Conservation (phyloP, 768 basidiomycete genomes). For the Leccinum broughii region DNA sequence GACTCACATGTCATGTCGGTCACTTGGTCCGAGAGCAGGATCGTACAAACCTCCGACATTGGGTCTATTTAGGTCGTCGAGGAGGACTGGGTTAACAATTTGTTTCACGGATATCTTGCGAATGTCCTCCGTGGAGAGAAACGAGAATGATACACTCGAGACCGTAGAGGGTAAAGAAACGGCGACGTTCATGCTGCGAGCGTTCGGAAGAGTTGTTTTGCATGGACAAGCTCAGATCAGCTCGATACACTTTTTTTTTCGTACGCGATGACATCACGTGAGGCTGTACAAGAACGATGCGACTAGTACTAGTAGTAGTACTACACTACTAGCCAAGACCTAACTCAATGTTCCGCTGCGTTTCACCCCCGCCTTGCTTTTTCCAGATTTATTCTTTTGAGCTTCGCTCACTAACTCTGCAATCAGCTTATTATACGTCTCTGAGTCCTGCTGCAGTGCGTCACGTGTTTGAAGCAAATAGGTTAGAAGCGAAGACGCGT, state of each 20-base stretch:
- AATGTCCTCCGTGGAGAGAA: slow-evolving; percentile 85
- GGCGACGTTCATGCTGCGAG: slow-evolving; percentile 79
- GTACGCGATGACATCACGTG: slow-evolving; percentile 18
- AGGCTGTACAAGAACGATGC: neutral
- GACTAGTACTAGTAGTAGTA: too few species aligned
- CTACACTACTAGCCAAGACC: neutral
- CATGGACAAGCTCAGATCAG: slow-evolving; percentile 2
- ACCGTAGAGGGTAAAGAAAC: slow-evolving; percentile 86
- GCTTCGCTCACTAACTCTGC: slow-evolving; percentile 92
- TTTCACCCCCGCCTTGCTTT: slow-evolving; percentile 46
- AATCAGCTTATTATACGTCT: slow-evolving; percentile 89
- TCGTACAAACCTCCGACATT: slow-evolving; percentile 94
- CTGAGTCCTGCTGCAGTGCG: slow-evolving; percentile 80
- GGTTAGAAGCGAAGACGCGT: slow-evolving; percentile 74
- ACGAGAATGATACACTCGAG: slow-evolving; percentile 87
- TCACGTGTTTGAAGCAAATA: slow-evolving; percentile 81
- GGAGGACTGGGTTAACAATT: slow-evolving; percentile 87
- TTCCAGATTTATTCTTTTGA: slow-evolving; percentile 75
- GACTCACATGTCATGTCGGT: slow-evolving; percentile 86
- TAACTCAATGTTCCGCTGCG: slow-evolving; percentile 50
- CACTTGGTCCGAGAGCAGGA: slow-evolving; percentile 89
- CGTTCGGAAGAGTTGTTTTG: neutral
- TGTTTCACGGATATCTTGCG: slow-evolving; percentile 97
- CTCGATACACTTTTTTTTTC: slow-evolving; percentile 21
- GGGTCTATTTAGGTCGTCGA: slow-evolving; percentile 92